phyloP scores from a whole-genome alignment of 2,329 filamentous ascomycete species.

The Magnaporthiopsis incrustans region DNA sequence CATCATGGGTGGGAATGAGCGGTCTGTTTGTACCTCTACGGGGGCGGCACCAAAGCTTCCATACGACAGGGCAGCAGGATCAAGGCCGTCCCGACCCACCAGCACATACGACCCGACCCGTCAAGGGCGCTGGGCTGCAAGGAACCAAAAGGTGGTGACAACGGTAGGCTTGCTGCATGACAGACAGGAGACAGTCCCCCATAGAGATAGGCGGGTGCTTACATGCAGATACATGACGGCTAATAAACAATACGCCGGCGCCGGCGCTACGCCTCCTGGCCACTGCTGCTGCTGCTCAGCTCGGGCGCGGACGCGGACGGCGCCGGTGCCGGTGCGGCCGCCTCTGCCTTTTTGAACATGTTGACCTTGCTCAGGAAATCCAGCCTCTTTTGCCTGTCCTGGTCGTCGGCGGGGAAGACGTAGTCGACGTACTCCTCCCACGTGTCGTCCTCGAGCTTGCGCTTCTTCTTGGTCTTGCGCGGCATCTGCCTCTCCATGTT shows the following conservation, averaged over 20 bases:
- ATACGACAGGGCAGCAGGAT: no score
- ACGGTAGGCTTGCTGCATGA: background rate
- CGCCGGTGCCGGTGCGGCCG: conserved; percentile 27
- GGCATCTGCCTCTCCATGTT: conserved; percentile 92
- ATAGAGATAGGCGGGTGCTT: background rate
- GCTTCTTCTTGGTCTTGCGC: conserved; percentile 81
- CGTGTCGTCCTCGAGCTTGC: conserved; percentile 82
- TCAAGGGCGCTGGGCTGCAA: background rate
- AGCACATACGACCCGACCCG: no score
- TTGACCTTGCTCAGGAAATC: conserved; percentile 79
- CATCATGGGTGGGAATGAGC: no score
- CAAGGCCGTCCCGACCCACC: no score
- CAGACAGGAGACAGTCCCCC: background rate
- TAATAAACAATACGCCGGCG: background rate
- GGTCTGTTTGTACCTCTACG: no score
- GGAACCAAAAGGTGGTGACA: background rate
- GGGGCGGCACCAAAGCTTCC: no score
- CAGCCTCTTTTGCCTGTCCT: conserved; percentile 73
- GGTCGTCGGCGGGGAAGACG: conserved; percentile 91
- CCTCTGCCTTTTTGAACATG: conserved; percentile 68
- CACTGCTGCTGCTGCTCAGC: background rate
- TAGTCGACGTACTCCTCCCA: conserved; percentile 98
- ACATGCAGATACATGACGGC: background rate
- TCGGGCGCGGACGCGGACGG: background rate
- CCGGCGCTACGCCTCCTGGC: background rate